Evolutionary conservation across 306 rosid species (phyloP), one percentile per base, ranked within the genome.

Genomic region (Betula pendula): DNA sequence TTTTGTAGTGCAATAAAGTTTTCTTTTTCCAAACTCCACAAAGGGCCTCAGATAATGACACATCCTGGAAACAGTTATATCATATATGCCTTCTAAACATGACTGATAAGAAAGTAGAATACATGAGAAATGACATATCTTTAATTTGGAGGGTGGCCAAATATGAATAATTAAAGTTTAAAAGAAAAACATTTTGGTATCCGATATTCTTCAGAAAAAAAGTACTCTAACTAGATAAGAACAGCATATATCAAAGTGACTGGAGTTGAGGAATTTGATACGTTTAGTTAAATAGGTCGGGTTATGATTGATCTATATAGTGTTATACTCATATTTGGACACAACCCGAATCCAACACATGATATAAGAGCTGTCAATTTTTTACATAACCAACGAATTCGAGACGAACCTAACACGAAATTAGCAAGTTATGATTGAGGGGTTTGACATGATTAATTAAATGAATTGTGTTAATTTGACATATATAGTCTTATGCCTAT

Each of bases 81-180:
- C n/a, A n/a, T n/a, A n/a, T 27, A 70, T 76, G 68, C 77, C 58
- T 70, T 42, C 33, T 56, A 71, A 44, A 72, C 70, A 65, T 58
- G 73, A 71, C 14, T 40, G 16, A n/a, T 27, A 35, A 79, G 19
- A 43, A 40, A 75, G 65, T 60, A 33, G 60, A 83, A 86, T 71
- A 83, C 70, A n/a, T n/a, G 67, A 68, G 62, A 72, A 73, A 45
- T 59, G 77, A 38, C n/a, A n/a, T 38, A 52, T 85, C 58, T 75
- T 74, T 75, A 79, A n/a, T n/a, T n/a, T n/a, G n/a, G 84, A 80
- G 70, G 70, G 65, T 80, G 87, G 80, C 68, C 55, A 78, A 84
- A 60, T 43, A 47, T 75, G 66, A 76, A 72, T 71, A n/a, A n/a
- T n/a, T n/a, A 74, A 76, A 81, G 77, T 45, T 44, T 24, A 72